phyloP scores from a whole-genome alignment of 139 green algal species.

The Zygnema cylindricum region DNA sequence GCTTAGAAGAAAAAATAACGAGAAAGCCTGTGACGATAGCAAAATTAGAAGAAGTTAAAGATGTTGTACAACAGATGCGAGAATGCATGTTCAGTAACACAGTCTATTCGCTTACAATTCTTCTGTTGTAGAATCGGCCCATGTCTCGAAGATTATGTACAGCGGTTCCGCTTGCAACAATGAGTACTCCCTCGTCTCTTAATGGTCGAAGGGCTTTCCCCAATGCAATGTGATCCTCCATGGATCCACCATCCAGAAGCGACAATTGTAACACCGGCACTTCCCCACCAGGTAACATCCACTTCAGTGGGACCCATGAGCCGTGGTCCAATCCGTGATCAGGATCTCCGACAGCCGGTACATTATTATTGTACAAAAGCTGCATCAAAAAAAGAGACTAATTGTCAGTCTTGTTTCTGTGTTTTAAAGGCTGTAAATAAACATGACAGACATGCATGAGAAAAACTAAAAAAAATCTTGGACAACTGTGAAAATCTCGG shows the following conservation, averaged over 20 bases:
- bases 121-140: neutral
- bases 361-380: constrained; percentile 67
- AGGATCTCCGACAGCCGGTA: constrained; percentile 62
- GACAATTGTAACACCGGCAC: constrained; percentile 77
- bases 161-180: constrained; percentile 63
- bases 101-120: neutral
- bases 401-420: no score
- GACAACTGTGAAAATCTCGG: neutral
- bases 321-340: constrained; percentile 78
- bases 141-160: constrained; percentile 57
- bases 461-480: neutral
- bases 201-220: constrained; percentile 76
- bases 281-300: constrained; percentile 72
- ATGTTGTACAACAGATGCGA: no score
- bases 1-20: no score
- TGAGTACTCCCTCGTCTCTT: constrained; percentile 76
- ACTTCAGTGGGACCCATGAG: constrained; percentile 78
- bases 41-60: no score
- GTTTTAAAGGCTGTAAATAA: neutral
- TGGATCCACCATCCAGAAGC: constrained; percentile 49
- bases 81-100: no score
- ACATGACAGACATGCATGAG: neutral
- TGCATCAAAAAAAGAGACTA: no score
- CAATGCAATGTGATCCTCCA: constrained; percentile 67
- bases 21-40: no score